Conservation (phyloP, 257 asterid genomes). For the Plectranthus barbatus region DNA sequence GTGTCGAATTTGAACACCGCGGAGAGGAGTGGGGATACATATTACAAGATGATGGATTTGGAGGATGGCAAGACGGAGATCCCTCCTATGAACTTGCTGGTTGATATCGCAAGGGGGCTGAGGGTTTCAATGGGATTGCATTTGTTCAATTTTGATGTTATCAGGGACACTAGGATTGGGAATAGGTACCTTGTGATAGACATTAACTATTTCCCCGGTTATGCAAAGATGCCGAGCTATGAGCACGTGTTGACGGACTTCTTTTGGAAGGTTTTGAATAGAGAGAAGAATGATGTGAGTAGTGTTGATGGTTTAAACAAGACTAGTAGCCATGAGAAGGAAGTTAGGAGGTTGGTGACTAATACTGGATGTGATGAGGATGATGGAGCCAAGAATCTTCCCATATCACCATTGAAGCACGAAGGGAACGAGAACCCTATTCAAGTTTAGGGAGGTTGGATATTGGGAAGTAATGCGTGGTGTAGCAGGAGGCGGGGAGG, state of each 20-base stretch:
- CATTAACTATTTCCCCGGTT: constrained; percentile 74
- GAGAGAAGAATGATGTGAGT: constrained; percentile 3
- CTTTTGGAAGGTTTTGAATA: constrained; percentile 45
- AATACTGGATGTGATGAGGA: constrained; percentile 38
- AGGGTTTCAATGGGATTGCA: constrained; percentile 41
- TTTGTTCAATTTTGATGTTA: constrained; percentile 65
- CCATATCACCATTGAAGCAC: constrained; percentile 32
- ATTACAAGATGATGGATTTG: constrained; percentile 44
- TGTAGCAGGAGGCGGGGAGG: no score
- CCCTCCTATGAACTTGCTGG: constrained; percentile 57
- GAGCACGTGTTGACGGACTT: constrained; percentile 58
- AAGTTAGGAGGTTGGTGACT: constrained; percentile 30
- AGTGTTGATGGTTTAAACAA: constrained; percentile 12
- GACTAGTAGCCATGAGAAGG: constrained; percentile 20
- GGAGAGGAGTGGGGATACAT: constrained; percentile 41
- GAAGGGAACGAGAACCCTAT: constrained; percentile 38
- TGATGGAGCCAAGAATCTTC: constrained; percentile 21
- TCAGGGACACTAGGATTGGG: constrained; percentile 55
- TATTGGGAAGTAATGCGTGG: no score
- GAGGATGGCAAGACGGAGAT: constrained; percentile 46
- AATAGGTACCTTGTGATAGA: constrained; percentile 65
- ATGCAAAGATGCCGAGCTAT: constrained; percentile 71
- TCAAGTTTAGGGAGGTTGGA: constrained; percentile 25
- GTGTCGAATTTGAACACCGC: constrained; percentile 40
- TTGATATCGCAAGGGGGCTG: constrained; percentile 52